Percentiles rank a stretch among this genome's conserved stretches.
phyloP scores from a whole-genome alignment of 495 filamentous ascomycete species.

The Apodospora peruviana region DNA sequence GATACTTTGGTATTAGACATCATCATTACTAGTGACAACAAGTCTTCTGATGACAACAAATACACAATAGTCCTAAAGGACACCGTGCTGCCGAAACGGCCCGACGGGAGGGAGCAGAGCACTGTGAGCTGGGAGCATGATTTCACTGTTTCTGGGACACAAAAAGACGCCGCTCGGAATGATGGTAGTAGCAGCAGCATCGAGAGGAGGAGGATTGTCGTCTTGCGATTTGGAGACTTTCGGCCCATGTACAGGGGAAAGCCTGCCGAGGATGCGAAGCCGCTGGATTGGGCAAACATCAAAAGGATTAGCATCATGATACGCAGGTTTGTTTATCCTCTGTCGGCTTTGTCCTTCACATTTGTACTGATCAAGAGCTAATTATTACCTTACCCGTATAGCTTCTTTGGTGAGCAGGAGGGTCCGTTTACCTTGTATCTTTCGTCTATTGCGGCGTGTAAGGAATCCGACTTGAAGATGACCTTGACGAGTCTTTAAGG shows the following conservation, averaged over 20 bases:
- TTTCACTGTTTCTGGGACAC: constrained; percentile 32
- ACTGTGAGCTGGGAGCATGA: constrained; percentile 54
- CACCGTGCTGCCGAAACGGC: constrained; percentile 45
- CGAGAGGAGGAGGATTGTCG: constrained; percentile 23
- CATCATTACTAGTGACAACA: constrained; percentile 26
- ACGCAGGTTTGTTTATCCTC: constrained; percentile 50
- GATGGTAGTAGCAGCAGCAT: too few relatives aligned
- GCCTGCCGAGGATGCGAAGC: constrained; percentile 47
- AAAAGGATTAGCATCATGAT: constrained; percentile 70
- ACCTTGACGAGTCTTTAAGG: too few relatives aligned
- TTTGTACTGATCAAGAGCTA: background rate
- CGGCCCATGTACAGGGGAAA: constrained; percentile 68
- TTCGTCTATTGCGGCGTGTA: constrained; percentile 7
- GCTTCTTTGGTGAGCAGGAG: constrained; percentile 71
- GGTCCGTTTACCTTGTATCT: constrained; percentile 61
- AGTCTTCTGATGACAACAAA: constrained; percentile 37
- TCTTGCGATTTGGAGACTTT: constrained; percentile 56
- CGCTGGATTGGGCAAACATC: constrained; percentile 52
- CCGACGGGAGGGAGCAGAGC: constrained; percentile 58
- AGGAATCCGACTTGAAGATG: too few relatives aligned
- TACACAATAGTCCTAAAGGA: constrained; percentile 77
- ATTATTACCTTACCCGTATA: constrained; percentile 20
- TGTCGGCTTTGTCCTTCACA: background rate
- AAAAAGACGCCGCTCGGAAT: too few relatives aligned
- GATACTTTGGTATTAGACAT: constrained; percentile 41